Conservation (phyloP, 176 grass and related monocot genomes). For the Bonia amplexicaulis region DNA sequence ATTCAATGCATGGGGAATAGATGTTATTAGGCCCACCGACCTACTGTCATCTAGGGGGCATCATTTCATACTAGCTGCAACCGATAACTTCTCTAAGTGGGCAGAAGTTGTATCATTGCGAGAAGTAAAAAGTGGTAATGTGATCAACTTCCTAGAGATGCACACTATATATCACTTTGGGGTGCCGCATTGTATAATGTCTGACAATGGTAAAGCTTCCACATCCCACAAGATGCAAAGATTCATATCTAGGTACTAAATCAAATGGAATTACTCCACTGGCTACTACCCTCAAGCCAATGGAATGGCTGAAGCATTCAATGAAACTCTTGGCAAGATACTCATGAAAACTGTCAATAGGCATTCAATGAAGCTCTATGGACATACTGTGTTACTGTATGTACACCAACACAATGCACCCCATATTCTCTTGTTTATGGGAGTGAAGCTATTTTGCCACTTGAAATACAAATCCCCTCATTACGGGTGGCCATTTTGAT, state of each 20-base stretch:
- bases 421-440: neutral
- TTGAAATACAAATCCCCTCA: neutral
- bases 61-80: rapidly evolving
- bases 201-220: too few relatives aligned
- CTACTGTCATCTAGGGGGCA: neutral
- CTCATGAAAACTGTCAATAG: neutral
- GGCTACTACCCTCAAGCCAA: neutral
- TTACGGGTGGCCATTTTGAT: neutral
- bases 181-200: too few relatives aligned
- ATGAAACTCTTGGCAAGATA: neutral
- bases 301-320: too few relatives aligned
- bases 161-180: too few relatives aligned
- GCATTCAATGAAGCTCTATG: neutral
- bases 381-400: neutral
- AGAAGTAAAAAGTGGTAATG: neutral
- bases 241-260: neutral
- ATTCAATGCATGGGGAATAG: neutral
- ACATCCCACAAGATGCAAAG: too few relatives aligned
- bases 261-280: neutral
- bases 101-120: neutral
- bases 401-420: neutral
- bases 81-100: too few relatives aligned
- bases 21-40: neutral
- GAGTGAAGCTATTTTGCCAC: neutral
- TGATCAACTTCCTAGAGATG: too few relatives aligned